phyloP scores from a whole-genome alignment of 331 rosid genomes.

The Cydonia oblonga region DNA sequence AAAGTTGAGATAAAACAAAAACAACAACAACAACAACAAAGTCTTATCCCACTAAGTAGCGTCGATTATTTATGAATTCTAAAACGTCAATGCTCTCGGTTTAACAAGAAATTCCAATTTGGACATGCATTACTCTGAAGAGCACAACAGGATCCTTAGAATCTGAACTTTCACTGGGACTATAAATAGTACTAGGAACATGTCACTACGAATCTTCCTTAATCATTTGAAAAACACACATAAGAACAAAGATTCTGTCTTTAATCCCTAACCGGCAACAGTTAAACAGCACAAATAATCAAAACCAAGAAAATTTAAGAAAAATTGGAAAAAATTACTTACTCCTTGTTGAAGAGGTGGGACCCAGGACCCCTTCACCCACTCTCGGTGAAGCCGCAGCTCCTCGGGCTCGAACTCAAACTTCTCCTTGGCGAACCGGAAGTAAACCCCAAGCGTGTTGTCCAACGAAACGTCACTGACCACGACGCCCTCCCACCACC shows the following conservation, averaged over 20 bases:
- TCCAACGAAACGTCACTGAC: background rate
- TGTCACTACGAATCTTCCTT: background rate
- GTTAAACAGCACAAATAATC: background rate
- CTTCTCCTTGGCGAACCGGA: background rate
- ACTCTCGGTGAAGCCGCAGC: slow-evolving; percentile 29
- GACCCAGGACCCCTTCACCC: slow-evolving; percentile 24
- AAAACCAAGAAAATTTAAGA: background rate
- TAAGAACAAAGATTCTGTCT: background rate
- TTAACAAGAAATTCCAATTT: too few species aligned
- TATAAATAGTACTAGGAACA: background rate
- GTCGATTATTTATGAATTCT: too few species aligned
- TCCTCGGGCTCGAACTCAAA: slow-evolving; percentile 7
- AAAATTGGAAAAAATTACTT: background rate
- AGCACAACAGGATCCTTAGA: too few species aligned
- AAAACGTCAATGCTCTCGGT: too few species aligned
- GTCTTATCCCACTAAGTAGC: too few species aligned
- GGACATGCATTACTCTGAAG: too few species aligned
- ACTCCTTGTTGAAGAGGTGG: slow-evolving; percentile 8
- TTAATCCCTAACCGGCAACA: background rate
- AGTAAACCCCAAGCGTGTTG: slow-evolving; percentile 5
- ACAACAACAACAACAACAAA: background rate
- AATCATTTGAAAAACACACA: background rate
- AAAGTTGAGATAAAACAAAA: too few species aligned
- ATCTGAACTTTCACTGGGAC: background rate
- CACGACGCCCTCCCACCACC: slow-evolving; percentile 30